phyloP scores from a whole-genome alignment of 202 grass and related monocot genomes.

The Dendrocalamus latiflorus region DNA sequence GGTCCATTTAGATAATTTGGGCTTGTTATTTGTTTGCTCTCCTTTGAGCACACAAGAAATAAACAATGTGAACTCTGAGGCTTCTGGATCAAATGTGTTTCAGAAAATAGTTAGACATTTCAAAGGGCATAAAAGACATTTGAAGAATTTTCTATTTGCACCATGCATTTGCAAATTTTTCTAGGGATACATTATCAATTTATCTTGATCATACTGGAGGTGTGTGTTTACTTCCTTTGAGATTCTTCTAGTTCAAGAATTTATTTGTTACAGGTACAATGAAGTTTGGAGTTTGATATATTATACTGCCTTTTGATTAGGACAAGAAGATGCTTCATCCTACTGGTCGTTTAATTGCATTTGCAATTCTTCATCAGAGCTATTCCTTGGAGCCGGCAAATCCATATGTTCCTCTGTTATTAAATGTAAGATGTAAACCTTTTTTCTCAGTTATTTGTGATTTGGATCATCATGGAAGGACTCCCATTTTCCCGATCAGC shows the following conservation, averaged over 20 bases:
- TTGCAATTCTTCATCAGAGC: constrained; percentile 79
- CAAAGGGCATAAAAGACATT: neutral
- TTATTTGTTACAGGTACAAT: neutral
- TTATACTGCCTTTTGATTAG: constrained; percentile 36
- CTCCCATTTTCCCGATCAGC: neutral
- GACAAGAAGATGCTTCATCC: constrained; percentile 86
- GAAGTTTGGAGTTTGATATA: constrained; percentile 12
- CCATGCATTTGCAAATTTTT: neutral
- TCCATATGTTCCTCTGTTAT: constrained; percentile 74
- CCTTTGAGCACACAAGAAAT: no score
- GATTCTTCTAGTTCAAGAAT: constrained; percentile 10
- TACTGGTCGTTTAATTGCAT: no score
- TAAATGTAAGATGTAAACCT: constrained; percentile 56
- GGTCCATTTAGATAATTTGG: no score
- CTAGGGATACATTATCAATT: neutral
- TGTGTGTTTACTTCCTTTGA: neutral
- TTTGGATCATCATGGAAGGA: constrained; percentile 6
- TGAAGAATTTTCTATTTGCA: neutral
- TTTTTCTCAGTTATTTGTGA: constrained; percentile 21
- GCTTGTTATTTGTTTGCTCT: no score
- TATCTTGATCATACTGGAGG: neutral
- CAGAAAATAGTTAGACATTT: no score
- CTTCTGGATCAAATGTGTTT: no score
- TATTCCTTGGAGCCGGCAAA: constrained; percentile 57
- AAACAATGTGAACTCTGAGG: no score